Base-by-base conservation (phyloP, 2,329 filamentous ascomycete genomes). In the Cercospora berteroae region DNA sequence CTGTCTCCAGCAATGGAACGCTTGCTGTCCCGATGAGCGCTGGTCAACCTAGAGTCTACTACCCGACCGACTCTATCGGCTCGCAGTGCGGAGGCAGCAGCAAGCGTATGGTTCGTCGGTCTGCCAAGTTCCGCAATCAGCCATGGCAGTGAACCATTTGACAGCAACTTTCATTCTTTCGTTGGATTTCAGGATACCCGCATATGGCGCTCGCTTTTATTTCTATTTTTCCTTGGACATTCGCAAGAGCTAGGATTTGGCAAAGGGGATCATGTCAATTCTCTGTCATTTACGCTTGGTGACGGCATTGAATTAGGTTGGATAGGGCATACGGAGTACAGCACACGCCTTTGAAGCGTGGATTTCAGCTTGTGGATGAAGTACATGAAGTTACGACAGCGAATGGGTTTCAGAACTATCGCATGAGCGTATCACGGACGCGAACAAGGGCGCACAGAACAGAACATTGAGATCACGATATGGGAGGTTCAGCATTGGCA, bases 11-110 rank as follows among this genome's bases (percentile, higher is more conserved):
- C 13, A 55, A 71, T 65, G 78, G 78, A 8, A 74, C 64, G 3
- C 69, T 81, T 5, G 56, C 66, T 0, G 78, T 81, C 4, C 72
- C 76, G 0, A 80, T 81, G 77, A 69, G 67, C 20, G 68, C 63
- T 9, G 80, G 80, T 2, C 50, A 77, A 61, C 78, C 79, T 3
- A 73, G 74, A 50, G 72, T 80, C 20, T 80, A 77, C 64, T 80
- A 78, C 59, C 75, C 79, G 4, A 75, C 74, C 9, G 67, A 68
- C 16, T 33, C 29, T 13, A 52, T 60, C 9, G 63, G 63, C 4
- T 60, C 42, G 5, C 42, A 33, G 3, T 65, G 55, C 42, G 31
- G 63, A 5, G 36, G 55, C 3, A 60, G 56, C 4, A 64, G 63
- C 7, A 58, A 58, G 23, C 62, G 55, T 2, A 58, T 33, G n/a